Percentiles rank a stretch among this genome's conserved stretches.
Conservation (phyloP, 106 monocot genomes). For the Platanthera guangdongensis region DNA sequence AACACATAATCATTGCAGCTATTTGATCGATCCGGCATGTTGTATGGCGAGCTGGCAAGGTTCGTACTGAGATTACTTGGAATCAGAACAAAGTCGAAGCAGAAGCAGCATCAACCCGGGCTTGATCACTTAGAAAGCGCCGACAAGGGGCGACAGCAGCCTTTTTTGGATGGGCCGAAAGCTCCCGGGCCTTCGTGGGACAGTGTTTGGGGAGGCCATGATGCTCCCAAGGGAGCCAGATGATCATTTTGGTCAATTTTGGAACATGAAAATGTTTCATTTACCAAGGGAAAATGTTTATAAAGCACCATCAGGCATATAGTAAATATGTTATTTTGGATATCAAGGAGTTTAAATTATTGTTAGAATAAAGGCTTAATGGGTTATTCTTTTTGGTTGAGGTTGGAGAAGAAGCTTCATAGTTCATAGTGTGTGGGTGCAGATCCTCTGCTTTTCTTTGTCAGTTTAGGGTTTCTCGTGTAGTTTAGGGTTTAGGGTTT, state of each 20-base stretch:
- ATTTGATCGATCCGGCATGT: slow-evolving; percentile 77
- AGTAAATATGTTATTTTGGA: too few relatives aligned
- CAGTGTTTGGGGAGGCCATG: slow-evolving; percentile 52
- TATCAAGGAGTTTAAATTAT: too few relatives aligned
- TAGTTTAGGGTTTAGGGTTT: too few relatives aligned
- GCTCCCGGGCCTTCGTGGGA: slow-evolving; percentile 45
- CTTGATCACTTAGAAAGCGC: slow-evolving; percentile 20
- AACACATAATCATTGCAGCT: slow-evolving; percentile 28
- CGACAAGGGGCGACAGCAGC: slow-evolving; percentile 13
- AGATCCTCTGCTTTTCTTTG: too few relatives aligned
- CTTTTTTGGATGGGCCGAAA: slow-evolving; percentile 46
- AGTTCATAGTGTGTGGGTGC: too few relatives aligned
- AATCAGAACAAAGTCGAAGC: slow-evolving; percentile 44
- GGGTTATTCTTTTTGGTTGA: too few relatives aligned
- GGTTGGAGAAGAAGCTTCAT: too few relatives aligned
- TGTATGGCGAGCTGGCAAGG: slow-evolving; percentile 89
- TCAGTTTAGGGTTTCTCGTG: too few relatives aligned
- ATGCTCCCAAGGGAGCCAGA: slow-evolving; percentile 2
- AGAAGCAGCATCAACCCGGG: slow-evolving; percentile 18
- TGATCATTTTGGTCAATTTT: background rate
- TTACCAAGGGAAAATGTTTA: too few relatives aligned
- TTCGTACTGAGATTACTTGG: slow-evolving; percentile 72
- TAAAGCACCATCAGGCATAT: too few relatives aligned
- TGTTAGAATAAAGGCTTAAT: too few relatives aligned
- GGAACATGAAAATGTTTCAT: too few relatives aligned